Evolutionary conservation across 2,329 filamentous ascomycete species (phyloP), one percentile per base, ranked within the genome.

Genomic region (Ophiosphaerella herpotricha): DNA sequence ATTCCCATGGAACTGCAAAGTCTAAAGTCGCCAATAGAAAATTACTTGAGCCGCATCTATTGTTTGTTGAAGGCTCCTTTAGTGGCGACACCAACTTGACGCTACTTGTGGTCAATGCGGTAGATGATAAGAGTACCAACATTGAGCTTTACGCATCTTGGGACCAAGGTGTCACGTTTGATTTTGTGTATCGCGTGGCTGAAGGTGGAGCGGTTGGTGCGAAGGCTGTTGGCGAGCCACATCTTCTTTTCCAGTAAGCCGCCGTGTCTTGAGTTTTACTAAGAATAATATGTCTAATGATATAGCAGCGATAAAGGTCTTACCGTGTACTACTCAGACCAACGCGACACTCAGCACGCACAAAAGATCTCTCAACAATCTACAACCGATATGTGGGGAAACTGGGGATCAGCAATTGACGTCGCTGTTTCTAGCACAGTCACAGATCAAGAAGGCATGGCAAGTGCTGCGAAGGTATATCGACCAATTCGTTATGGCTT

Each of bases 291-390:
- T 23, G 8, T 23, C 40, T 43, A 24, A 43, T 7, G 1, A 8
- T 7, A 21, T 13, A 26, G 3, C 9, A 44, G 56, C 36, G 45
- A 58, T 21, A 34, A 50, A 18, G 50, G 52, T 13, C 32, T 63
- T 7, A 60, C 53, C 3, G 39, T 52, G 11, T 63, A 61, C 48
- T 63, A 63, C 51, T 54, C 58, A 7, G 55, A 59, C 24, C 53
- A 55, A 32, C 46, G 55, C 16, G 56, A 61, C 36, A 18, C 24
- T 7, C 40, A 55, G 29, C 57, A 61, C 32, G 48, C 52, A 4
- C 54, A 60, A 23, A 63, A 63, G 48, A 53, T 63, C 12, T 45
- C 51, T 7, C 60, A 63, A 12, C 52, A 59, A 41, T 60, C 58
- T 1, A 53, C 56, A 4, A 32, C 34, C 14, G 46, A 50, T 12